Percentiles rank a stretch among this genome's conserved stretches.
phyloP scores from a whole-genome alignment of 1,139 yeast species.

The Hyphopichia buzzinii region DNA sequence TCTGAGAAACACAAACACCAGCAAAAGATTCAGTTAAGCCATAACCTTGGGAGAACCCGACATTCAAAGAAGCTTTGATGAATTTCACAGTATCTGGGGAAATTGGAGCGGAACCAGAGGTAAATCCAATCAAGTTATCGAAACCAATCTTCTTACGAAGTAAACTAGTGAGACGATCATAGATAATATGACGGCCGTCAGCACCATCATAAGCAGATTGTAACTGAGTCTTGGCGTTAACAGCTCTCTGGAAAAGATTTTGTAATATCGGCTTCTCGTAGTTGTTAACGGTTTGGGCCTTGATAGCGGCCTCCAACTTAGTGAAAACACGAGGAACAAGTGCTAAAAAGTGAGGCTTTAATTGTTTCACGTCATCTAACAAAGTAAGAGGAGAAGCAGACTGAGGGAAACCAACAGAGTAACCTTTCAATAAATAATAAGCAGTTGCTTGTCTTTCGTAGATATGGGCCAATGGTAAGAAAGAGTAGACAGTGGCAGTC shows the following conservation, averaged over 20 bases:
- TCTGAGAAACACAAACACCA: conserved; percentile 31
- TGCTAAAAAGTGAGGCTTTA: conserved; percentile 34
- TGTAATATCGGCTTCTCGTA: conserved; percentile 32
- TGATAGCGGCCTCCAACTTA: conserved; percentile 45
- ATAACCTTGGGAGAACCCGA: conserved; percentile 44
- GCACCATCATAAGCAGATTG: conserved; percentile 29
- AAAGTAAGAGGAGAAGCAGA: conserved; percentile 35
- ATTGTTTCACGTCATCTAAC: conserved; percentile 34
- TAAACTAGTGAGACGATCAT: conserved; percentile 26
- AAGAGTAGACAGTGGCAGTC: conserved; percentile 23
- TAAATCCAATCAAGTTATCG: conserved; percentile 22
- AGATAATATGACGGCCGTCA: conserved; percentile 26
- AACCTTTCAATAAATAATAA: conserved; percentile 23
- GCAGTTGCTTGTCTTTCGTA: conserved; percentile 46
- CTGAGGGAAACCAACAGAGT: conserved; percentile 42
- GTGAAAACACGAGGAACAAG: conserved; percentile 42
- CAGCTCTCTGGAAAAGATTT: conserved; percentile 25
- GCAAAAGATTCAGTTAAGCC: conserved; percentile 49
- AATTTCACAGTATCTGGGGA: conserved; percentile 40
- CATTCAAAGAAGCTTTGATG: conserved; percentile 36
- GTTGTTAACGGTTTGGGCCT: conserved; percentile 43
- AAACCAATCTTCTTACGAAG: conserved; percentile 39
- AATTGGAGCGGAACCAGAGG: conserved; percentile 47
- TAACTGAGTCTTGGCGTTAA: conserved; percentile 29
- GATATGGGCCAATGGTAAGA: conserved; percentile 72